Percentiles rank a stretch among this genome's conserved stretches.
These are phyloP conservation scores for Lentinula raphanica DNA, from an alignment of 768 basidiomycete genomes.

Conservation along the genomic window DNA sequence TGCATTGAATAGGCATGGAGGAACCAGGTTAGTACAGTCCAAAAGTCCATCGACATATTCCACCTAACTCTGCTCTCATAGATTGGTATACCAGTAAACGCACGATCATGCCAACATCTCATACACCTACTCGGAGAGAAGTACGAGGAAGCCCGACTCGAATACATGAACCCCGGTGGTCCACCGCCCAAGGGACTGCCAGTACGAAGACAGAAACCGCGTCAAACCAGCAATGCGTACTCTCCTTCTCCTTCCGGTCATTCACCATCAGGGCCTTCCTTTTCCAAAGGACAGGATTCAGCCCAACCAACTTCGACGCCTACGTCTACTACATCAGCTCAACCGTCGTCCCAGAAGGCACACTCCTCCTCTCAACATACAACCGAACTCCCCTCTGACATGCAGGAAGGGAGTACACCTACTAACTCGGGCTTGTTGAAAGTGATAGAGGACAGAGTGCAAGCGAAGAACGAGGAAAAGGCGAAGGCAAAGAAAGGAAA, in stretches of 20 bases:
- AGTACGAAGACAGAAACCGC: background rate
- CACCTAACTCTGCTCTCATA: conserved; percentile 4
- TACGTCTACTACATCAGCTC: background rate
- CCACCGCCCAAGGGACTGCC: conserved; percentile 11
- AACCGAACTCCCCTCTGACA: background rate
- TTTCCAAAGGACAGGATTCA: background rate
- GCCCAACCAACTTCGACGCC: background rate
- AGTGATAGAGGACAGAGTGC: background rate
- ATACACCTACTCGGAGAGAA: conserved; percentile 37
- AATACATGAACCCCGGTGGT: conserved; percentile 36
- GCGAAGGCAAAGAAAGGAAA: background rate
- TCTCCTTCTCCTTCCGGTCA: background rate
- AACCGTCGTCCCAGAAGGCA: background rate
- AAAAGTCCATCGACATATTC: too few relatives aligned
- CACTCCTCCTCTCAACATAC: background rate
- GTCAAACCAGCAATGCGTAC: too few relatives aligned
- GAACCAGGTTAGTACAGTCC: conserved; percentile 20
- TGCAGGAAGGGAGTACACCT: background rate
- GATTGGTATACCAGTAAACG: conserved; percentile 36
- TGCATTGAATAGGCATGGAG: conserved; percentile 23
- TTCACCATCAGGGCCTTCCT: background rate
- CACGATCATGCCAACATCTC: conserved; percentile 47
- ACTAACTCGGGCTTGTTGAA: background rate
- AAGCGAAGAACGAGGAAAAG: background rate
- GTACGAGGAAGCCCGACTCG: conserved; percentile 41